phyloP scores from a whole-genome alignment of 2,329 filamentous ascomycete genomes.

The Ascosphaera pollenicola region DNA sequence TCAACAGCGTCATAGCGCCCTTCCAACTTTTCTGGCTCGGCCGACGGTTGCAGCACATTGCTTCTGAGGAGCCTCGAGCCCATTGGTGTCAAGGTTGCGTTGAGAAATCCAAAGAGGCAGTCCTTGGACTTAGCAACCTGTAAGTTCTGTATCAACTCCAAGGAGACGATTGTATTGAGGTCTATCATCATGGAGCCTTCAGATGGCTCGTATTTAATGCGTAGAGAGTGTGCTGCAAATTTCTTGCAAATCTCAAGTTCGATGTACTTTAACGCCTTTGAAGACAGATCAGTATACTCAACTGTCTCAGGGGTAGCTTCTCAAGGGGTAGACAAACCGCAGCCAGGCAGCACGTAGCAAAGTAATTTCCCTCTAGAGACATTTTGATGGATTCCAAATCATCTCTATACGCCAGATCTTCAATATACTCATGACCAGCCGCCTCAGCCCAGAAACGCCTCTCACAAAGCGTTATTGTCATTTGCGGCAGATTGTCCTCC shows the following conservation, averaged over 20 bases:
- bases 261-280: constrained; percentile 57
- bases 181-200: constrained; percentile 95
- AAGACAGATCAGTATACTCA: constrained; percentile 2
- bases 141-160: constrained; percentile 80
- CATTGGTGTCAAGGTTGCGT: constrained; percentile 74
- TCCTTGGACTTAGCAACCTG: constrained; percentile 57
- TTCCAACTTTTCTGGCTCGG: constrained; percentile 41
- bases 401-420: constrained; percentile 54
- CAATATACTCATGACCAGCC: constrained; percentile 53
- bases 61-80: constrained; percentile 61
- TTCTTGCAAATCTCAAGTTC: constrained; percentile 44
- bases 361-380: constrained; percentile 62
- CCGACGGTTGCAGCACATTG: constrained; percentile 77
- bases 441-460: constrained; percentile 68
- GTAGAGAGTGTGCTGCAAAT: constrained; percentile 59
- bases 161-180: constrained; percentile 59
- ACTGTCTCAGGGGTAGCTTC: not conserved
- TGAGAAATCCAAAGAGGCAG: constrained; percentile 65
- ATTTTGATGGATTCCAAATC: constrained; percentile 66
- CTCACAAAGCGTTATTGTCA: constrained; percentile 42
- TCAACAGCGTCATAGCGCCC: constrained; percentile 63
- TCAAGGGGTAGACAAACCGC: constrained; percentile 36
- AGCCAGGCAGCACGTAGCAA: constrained; percentile 63
- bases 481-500: constrained; percentile 44
- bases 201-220: constrained; percentile 68